phyloP scores from a whole-genome alignment of 768 basidiomycete species.

The Lanmaoa pseudosensibilis region DNA sequence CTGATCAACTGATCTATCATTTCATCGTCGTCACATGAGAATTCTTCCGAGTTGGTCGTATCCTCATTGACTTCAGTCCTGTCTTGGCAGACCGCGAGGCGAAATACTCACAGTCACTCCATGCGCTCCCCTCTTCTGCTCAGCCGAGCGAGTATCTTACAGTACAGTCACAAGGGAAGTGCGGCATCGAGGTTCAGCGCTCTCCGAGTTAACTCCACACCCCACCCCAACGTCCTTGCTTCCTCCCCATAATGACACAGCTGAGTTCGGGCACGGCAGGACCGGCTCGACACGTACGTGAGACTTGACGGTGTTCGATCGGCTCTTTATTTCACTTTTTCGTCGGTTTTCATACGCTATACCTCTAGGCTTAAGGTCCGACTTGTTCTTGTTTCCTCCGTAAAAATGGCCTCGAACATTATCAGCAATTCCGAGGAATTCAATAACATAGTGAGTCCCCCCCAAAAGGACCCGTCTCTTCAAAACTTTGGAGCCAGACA shows the following conservation, averaged over 20 bases:
- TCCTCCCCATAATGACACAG: conserved; percentile 1
- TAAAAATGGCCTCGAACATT: conserved; percentile 16
- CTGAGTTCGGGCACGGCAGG: background rate
- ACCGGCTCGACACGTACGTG: background rate
- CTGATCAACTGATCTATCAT: background rate
- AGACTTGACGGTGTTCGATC: background rate
- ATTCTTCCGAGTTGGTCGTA: background rate
- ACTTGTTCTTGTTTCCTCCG: background rate
- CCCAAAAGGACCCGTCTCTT: background rate
- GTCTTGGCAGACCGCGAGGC: background rate
- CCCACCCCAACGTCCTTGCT: background rate
- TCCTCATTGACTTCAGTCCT: background rate
- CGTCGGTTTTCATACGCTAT: background rate
- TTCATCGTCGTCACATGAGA: background rate
- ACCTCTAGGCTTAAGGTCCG: background rate
- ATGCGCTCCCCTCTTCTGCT: background rate
- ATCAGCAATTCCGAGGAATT: conserved; percentile 24
- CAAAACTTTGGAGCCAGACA: background rate
- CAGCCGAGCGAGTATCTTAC: no score
- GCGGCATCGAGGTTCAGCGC: background rate
- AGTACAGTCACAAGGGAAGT: background rate
- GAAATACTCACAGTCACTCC: background rate
- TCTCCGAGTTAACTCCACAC: background rate
- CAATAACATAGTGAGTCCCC: conserved; percentile 17
- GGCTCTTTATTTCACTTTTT: background rate